Percentiles rank a stretch among this genome's conserved stretches.
Evolutionary conservation across 2,329 filamentous ascomycete species (phyloP).

Genomic region (Drechmeria coniospora): DNA sequence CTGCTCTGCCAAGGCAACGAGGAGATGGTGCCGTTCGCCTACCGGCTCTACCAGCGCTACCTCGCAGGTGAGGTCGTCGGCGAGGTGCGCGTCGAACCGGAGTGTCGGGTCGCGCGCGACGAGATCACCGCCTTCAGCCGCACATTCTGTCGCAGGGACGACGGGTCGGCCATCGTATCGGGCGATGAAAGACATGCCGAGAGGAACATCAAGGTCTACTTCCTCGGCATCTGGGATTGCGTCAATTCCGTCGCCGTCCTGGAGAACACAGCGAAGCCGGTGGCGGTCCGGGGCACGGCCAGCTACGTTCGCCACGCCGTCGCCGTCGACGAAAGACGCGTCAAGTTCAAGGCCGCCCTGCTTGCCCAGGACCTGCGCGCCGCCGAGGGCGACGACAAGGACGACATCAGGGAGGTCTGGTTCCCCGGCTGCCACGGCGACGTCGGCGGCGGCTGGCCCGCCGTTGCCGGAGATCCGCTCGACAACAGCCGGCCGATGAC

Average conservation of each 20-base stretch:
- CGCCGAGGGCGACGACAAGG: constrained; percentile 10
- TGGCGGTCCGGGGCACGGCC: constrained; percentile 24
- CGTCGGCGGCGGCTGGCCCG: constrained; percentile 36
- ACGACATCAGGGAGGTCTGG: constrained; percentile 35
- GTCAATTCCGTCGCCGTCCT: constrained; percentile 33
- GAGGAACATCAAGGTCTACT: constrained; percentile 31
- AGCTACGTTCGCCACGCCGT: constrained; percentile 34
- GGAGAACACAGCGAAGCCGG: constrained; percentile 22
- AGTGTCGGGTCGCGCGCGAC: constrained; percentile 13
- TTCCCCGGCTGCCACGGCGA: constrained; percentile 39
- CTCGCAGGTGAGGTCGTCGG: constrained; percentile 23
- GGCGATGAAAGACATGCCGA: constrained; percentile 6
- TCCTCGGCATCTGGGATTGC: constrained; percentile 40
- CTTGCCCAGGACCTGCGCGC: constrained; percentile 24
- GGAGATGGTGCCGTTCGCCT: constrained; percentile 37
- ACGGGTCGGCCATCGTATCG: too few species aligned
- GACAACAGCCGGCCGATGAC: constrained; percentile 13
- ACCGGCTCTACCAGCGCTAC: constrained; percentile 25
- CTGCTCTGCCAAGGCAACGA: constrained; percentile 36
- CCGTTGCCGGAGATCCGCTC: constrained; percentile 11
- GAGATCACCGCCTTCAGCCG: constrained; percentile 29
- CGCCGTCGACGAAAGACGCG: constrained; percentile 35
- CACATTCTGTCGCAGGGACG: constrained; percentile 30
- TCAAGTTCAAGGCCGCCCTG: constrained; percentile 38
- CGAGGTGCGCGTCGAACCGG: too few species aligned